Evolutionary conservation across 192 early-diverging fungal genomes (phyloP).

Genomic region (Entomortierella chlamydospora): DNA sequence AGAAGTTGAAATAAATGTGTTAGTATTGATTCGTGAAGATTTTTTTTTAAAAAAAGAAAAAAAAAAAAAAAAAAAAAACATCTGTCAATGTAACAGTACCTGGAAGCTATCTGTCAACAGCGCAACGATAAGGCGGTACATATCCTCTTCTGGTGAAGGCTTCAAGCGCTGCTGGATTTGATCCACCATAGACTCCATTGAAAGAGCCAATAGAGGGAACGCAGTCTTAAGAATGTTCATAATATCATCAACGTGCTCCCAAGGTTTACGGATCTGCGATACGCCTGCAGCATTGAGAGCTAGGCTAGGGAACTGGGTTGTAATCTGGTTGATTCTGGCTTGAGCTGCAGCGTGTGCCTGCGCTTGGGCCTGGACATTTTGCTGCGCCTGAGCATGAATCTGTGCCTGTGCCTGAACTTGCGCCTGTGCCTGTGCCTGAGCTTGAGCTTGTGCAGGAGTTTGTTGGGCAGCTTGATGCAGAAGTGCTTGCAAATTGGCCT

Average conservation of each 20-base stretch:
- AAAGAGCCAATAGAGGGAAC: conserved; percentile 90
- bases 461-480: conserved; percentile 24
- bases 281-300: conserved; percentile 36
- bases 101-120: conserved; percentile 91
- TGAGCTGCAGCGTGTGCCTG: conserved; percentile 52
- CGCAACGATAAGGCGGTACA: conserved; percentile 94
- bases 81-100: conserved; percentile 61
- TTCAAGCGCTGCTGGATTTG: conserved; percentile 95
- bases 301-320: conserved; percentile 32
- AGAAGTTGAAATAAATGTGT: background rate
- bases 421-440: conserved; percentile 56
- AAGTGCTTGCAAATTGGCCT: conserved; percentile 53
- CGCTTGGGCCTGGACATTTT: conserved; percentile 47
- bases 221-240: conserved; percentile 96
- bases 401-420: conserved; percentile 60
- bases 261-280: conserved; percentile 69
- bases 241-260: conserved; percentile 94
- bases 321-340: conserved; percentile 44
- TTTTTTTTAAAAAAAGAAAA: background rate
- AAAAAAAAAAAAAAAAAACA: background rate
- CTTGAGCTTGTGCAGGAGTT: conserved; percentile 24
- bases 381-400: conserved; percentile 56
- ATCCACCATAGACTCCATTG: conserved; percentile 99
- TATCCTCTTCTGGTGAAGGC: conserved; percentile 96
- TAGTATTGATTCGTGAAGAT: background rate